Evolutionary conservation across 495 filamentous ascomycete species (phyloP), one percentile per base, ranked within the genome.

Genomic region (Penicillium paxilli): DNA sequence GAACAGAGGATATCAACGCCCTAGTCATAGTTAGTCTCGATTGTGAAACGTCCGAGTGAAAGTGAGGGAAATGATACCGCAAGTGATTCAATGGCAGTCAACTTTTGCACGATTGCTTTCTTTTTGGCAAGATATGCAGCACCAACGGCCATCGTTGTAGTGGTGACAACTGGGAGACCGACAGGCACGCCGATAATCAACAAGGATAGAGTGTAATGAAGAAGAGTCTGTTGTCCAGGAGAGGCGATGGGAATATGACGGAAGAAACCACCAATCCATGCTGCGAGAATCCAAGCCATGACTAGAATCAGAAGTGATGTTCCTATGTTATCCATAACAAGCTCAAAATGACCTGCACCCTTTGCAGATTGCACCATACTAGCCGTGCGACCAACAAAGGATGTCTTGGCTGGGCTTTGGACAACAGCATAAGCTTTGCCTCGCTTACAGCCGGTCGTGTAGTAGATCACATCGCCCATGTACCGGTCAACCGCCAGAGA

Each of bases 1-100:
- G 92, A 97, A 81, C 92, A 97, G 57, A 96, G 85, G 70, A 96
- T 95, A 77, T 96, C 91, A 51, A 96, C 92, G 80, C 90, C 92
- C 79, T 82, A 37, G 4, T 21, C 20, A 12, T 11, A 10, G 26
- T 67, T 44, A 67, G 57, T 23, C 33, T 26, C 24, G 24, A 17
- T 23, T 42, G 19, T 10, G 19, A 23, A 23, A 37, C n/a, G 14
- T 24, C 5, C 10, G 20, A 0, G 8, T 2, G 21, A 23, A 2
- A 42, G 21, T 11, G 3, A 3, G 40, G 23, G 2, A 14, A 0
- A 16, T 71, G 76, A 33, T 73, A 81, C 83, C 63, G 92, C 92
- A 50, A 96, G 77, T 20, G 92, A 96, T 76, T 96, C 92, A 55
- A 96, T 96, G 48, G 92, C 92, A 40, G 89, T 92, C 47, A 96